Evolutionary conservation across 2,329 filamentous ascomycete species (phyloP).

Genomic region (Talaromyces sp.): DNA sequence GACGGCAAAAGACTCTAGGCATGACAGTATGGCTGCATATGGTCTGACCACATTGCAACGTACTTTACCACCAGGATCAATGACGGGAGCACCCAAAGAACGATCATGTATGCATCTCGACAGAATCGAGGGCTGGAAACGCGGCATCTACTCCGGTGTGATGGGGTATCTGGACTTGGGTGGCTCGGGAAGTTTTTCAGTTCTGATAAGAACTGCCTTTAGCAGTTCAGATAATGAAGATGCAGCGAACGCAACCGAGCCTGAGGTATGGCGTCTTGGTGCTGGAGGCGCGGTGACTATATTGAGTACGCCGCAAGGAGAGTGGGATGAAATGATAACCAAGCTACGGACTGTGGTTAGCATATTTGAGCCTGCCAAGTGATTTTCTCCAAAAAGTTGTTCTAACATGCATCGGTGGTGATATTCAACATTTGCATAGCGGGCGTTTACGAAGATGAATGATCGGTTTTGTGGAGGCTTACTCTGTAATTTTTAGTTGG

Average conservation of each 20-base stretch:
- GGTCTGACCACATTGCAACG: conserved; percentile 75
- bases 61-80: conserved; percentile 83
- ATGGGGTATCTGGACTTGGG: conserved; percentile 86
- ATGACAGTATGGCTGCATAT: conserved; percentile 36
- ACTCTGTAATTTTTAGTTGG: neutral
- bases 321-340: conserved; percentile 87
- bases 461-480: neutral
- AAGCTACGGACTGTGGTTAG: conserved; percentile 58
- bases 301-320: conserved; percentile 73
- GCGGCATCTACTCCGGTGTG: conserved; percentile 83
- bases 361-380: conserved; percentile 34
- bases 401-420: neutral
- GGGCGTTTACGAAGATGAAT: conserved; percentile 7
- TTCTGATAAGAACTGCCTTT: conserved; percentile 82
- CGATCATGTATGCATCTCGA: conserved; percentile 80
- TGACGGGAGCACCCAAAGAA: conserved; percentile 96
- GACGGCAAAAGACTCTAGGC: conserved; percentile 31
- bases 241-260: conserved; percentile 10
- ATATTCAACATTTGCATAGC: conserved; percentile 10
- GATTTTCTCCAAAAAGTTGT: neutral
- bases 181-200: conserved; percentile 84
- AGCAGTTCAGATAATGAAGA: conserved; percentile 32
- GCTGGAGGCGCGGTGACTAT: conserved; percentile 89
- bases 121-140: conserved; percentile 61
- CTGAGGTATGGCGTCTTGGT: conserved; percentile 70